Conservation (phyloP, 2,329 filamentous ascomycete genomes). For the Alternaria sp. region DNA sequence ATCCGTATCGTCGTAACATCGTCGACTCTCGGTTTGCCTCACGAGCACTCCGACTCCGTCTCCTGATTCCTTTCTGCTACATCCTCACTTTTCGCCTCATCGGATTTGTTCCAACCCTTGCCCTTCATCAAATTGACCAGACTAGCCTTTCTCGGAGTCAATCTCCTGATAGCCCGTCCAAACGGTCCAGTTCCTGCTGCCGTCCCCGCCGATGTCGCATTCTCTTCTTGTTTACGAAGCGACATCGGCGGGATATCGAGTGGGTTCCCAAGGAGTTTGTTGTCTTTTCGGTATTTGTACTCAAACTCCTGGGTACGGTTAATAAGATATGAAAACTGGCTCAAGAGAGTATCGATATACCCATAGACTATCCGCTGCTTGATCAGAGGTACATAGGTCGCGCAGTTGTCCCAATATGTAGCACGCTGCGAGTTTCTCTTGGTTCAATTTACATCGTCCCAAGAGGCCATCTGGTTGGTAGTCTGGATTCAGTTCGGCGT, state of each 20-base stretch:
- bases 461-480: conserved; percentile 22
- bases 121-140: conserved; percentile 46
- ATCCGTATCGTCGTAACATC: too few species aligned
- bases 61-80: conserved; percentile 6
- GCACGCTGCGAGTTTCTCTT: conserved; percentile 39
- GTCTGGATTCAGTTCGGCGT: conserved; percentile 23
- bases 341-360: conserved; percentile 21
- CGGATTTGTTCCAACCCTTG: conserved; percentile 39
- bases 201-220: conserved; percentile 16
- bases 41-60: conserved; percentile 17
- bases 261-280: conserved; percentile 34
- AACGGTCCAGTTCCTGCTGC: conserved; percentile 26
- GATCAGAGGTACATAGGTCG: conserved; percentile 37
- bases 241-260: conserved; percentile 24
- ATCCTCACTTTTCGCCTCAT: conserved; percentile 21
- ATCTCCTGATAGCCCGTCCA: conserved; percentile 42
- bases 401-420: conserved; percentile 44
- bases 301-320: conserved; percentile 41
- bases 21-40: neutral
- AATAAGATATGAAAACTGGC: neutral
- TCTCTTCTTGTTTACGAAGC: conserved; percentile 34
- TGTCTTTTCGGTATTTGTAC: conserved; percentile 41
- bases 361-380: conserved; percentile 46
- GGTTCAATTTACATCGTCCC: conserved; percentile 30
- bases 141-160: conserved; percentile 47